phyloP scores from a whole-genome alignment of 106 monocot genomes.

The Platanthera zijinensis region DNA sequence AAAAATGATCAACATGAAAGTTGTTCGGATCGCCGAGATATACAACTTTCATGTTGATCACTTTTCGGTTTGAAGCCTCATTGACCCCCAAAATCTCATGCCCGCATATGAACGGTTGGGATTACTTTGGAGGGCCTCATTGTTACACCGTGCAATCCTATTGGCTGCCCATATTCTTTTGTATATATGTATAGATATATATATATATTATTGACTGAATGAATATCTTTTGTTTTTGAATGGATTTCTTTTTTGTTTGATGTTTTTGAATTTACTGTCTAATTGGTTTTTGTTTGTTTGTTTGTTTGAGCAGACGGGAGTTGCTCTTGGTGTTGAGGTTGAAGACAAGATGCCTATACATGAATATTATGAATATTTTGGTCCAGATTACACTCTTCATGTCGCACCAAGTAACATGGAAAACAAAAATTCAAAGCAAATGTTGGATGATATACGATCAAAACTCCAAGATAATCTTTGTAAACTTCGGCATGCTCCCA shows the following conservation, averaged over 20 bases:
- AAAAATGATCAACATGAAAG: no score
- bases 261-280: not conserved
- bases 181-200: no score
- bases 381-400: constrained; percentile 71
- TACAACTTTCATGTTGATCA: no score
- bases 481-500: constrained; percentile 54
- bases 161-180: no score
- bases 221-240: not conserved
- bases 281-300: not conserved
- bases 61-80: no score
- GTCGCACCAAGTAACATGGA: constrained; percentile 77
- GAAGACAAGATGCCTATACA: constrained; percentile 67
- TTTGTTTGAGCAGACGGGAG: constrained; percentile 40
- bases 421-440: constrained; percentile 48
- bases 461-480: constrained; percentile 54
- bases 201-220: not conserved
- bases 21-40: no score
- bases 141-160: no score
- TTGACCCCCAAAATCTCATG: no score
- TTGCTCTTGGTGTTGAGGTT: constrained; percentile 60
- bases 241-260: not conserved
- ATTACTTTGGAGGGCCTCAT: no score
- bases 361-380: constrained; percentile 71
- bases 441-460: constrained; percentile 43
- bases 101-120: no score